Percentiles rank a stretch among this genome's conserved stretches.
Evolutionary conservation across 495 filamentous ascomycete species (phyloP).

Genomic region (Aspergillus cavernicola): DNA sequence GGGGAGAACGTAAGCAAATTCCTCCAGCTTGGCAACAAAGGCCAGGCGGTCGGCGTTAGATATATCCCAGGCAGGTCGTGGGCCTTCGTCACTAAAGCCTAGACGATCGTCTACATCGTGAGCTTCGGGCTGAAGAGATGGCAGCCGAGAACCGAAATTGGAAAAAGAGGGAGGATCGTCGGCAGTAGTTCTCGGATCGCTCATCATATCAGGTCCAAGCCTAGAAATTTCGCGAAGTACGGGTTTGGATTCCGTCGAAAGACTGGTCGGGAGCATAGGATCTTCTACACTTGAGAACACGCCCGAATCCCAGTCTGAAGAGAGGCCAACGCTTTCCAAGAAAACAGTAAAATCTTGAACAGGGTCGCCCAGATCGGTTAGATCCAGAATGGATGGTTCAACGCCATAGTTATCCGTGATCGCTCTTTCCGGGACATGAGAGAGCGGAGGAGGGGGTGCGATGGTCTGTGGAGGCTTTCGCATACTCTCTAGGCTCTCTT

Average conservation of each 20-base stretch:
- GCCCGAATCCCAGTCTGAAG: constrained; percentile 49
- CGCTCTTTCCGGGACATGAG: constrained; percentile 34
- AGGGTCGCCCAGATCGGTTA: constrained; percentile 45
- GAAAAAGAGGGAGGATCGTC: constrained; percentile 53
- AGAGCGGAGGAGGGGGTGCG: constrained; percentile 31
- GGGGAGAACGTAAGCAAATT: constrained; percentile 64
- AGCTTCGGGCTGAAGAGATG: constrained; percentile 62
- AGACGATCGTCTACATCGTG: constrained; percentile 54
- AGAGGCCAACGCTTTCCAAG: constrained; percentile 47
- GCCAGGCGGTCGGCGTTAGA: constrained; percentile 58
- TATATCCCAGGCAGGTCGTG: constrained; percentile 60
- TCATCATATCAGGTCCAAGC: constrained; percentile 36
- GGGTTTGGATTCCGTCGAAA: constrained; percentile 39
- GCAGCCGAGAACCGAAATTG: constrained; percentile 65
- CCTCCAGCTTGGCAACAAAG: constrained; percentile 60
- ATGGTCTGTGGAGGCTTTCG: constrained; percentile 35
- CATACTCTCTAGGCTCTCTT: constrained; percentile 42
- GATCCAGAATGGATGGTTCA: constrained; percentile 45
- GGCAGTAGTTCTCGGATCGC: constrained; percentile 32
- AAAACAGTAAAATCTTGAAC: constrained; percentile 51
- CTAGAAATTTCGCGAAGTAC: constrained; percentile 32
- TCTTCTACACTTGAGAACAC: constrained; percentile 47
- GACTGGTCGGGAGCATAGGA: constrained; percentile 34
- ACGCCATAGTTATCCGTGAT: constrained; percentile 47
- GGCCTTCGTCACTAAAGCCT: constrained; percentile 41